phyloP scores from a whole-genome alignment of 2,329 filamentous ascomycete species.

The Trichoderma harzianum region DNA sequence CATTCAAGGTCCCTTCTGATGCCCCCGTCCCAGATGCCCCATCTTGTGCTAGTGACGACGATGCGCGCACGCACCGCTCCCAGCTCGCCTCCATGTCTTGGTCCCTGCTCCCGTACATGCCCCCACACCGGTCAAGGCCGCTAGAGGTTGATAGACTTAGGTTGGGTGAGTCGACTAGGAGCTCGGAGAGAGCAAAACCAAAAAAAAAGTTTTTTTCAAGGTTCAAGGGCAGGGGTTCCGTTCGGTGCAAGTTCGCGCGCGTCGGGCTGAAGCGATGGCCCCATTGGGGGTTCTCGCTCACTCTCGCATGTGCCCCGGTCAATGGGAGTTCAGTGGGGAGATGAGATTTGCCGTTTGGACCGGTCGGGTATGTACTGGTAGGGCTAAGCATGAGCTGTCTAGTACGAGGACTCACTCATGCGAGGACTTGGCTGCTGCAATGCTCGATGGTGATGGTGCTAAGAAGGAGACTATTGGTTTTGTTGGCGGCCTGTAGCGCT shows the following conservation, averaged over 20 bases:
- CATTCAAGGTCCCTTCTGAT: neutral
- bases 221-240: neutral
- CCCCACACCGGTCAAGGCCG: neutral
- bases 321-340: neutral
- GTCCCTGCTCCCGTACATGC: neutral
- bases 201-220: neutral
- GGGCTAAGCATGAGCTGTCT: neutral
- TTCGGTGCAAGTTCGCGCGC: neutral
- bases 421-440: no score
- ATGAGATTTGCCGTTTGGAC: neutral
- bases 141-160: neutral
- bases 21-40: neutral
- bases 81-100: neutral
- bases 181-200: neutral
- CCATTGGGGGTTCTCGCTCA: neutral
- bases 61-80: neutral
- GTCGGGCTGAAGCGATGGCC: neutral
- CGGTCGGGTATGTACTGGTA: neutral
- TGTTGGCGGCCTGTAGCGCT: neutral
- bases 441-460: no score
- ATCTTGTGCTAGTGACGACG: neutral
- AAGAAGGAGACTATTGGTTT: neutral
- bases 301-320: neutral
- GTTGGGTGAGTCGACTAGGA: no score
- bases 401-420: neutral